phyloP scores from a whole-genome alignment of 495 filamentous ascomycete species.

The Penicillium dipodomyicola region DNA sequence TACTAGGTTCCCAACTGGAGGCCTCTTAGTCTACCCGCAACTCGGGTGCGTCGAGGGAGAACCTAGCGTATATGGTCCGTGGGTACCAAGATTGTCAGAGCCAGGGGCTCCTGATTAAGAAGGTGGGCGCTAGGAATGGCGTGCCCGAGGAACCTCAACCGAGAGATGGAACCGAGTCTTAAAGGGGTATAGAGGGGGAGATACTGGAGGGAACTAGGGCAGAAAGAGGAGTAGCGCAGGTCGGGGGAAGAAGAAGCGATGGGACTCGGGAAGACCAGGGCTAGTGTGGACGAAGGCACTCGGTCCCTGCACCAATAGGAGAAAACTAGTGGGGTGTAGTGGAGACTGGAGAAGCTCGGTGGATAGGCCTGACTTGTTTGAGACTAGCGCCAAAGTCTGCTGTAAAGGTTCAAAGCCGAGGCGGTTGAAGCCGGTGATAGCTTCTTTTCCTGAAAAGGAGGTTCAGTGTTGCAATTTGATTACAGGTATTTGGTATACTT shows the following conservation, averaged over 20 bases:
- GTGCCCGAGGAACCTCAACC: constrained; percentile 41
- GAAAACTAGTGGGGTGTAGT: not conserved
- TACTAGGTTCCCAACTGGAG: constrained; percentile 34
- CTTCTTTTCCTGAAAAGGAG: constrained; percentile 11
- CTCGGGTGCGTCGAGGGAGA: constrained; percentile 32
- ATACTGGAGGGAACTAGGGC: constrained; percentile 21
- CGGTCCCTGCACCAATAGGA: not conserved
- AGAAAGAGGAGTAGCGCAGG: constrained; percentile 38
- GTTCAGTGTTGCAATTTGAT: constrained; percentile 10
- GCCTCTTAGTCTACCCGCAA: constrained; percentile 45
- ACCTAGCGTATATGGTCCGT: constrained; percentile 43
- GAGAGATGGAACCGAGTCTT: constrained; percentile 19
- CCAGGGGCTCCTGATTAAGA: constrained; percentile 6
- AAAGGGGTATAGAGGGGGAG: constrained; percentile 21
- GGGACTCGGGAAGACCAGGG: constrained; percentile 34
- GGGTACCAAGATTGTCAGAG: constrained; percentile 36
- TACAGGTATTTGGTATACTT: constrained; percentile 8
- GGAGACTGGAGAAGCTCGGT: constrained; percentile 16
- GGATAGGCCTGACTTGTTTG: constrained; percentile 2
- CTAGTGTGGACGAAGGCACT: constrained; percentile 17
- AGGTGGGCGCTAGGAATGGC: constrained; percentile 32
- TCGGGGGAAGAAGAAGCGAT: constrained; percentile 37
- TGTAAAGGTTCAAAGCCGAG: constrained; percentile 21
- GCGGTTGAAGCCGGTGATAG: constrained; percentile 37
- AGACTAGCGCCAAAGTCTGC: constrained; percentile 20